Evolutionary conservation across 2,329 filamentous ascomycete genomes (phyloP).

Genomic region (Paraphaeosphaeria sporulosa): DNA sequence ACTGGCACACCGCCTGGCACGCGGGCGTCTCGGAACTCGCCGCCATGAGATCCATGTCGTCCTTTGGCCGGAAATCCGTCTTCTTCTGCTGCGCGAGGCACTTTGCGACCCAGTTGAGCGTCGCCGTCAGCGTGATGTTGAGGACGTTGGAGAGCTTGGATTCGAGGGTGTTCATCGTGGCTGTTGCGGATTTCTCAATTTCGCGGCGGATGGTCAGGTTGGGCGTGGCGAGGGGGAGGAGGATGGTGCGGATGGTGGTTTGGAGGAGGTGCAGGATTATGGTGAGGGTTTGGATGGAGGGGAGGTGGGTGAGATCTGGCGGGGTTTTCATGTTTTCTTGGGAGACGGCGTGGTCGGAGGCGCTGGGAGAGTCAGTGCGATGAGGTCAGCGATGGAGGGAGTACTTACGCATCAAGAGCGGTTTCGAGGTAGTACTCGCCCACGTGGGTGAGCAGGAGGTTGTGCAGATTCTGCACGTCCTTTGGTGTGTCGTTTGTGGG

Average conservation of each 20-base stretch:
- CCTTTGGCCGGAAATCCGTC: slow-evolving; percentile 86
- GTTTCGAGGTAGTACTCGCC: slow-evolving; percentile 79
- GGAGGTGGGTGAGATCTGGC: slow-evolving; percentile 86
- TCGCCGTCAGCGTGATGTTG: slow-evolving; percentile 74
- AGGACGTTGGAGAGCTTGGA: slow-evolving; percentile 79
- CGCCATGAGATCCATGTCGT: slow-evolving; percentile 64
- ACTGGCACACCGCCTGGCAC: slow-evolving; percentile 80
- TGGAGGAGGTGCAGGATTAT: slow-evolving; percentile 93
- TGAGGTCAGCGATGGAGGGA: background rate
- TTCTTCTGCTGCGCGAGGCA: slow-evolving; percentile 82
- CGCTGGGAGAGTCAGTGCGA: slow-evolving; percentile 33
- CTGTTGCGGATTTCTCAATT: slow-evolving; percentile 83
- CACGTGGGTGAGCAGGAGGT: slow-evolving; percentile 85
- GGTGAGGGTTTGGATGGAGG: slow-evolving; percentile 79
- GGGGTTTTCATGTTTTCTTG: slow-evolving; percentile 85
- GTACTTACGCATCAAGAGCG: slow-evolving; percentile 65
- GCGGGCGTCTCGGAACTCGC: slow-evolving; percentile 72
- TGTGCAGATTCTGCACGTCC: slow-evolving; percentile 85
- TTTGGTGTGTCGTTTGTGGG: slow-evolving; percentile 89
- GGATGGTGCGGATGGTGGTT: slow-evolving; percentile 86
- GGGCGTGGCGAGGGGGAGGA: slow-evolving; percentile 86
- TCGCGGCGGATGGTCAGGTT: slow-evolving; percentile 90
- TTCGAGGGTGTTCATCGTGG: slow-evolving; percentile 79
- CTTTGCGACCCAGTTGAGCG: slow-evolving; percentile 77
- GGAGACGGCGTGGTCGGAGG: slow-evolving; percentile 72